Conservation (phyloP, 306 rosid genomes). For the Cicer arietinum region DNA sequence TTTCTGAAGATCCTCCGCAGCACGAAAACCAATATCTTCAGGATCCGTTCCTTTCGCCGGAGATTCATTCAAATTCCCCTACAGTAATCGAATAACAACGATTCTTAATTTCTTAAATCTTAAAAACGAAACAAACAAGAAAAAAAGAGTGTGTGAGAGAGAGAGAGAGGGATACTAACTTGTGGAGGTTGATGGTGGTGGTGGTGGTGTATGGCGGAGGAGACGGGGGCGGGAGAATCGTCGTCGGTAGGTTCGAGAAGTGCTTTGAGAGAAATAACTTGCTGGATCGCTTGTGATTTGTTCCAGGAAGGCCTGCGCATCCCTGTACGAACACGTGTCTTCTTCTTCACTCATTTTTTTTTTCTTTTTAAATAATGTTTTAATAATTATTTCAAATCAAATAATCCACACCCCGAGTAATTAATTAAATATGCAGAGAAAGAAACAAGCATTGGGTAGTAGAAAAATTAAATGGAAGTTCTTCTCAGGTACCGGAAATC, state of each 20-base stretch:
- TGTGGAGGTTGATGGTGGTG: slow-evolving; percentile 20
- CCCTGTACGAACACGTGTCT: slow-evolving; percentile 93
- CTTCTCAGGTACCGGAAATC: slow-evolving; percentile 61
- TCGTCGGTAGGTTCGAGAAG: slow-evolving; percentile 78
- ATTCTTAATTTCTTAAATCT: neutral
- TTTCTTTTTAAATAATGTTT: neutral
- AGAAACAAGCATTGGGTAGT: neutral
- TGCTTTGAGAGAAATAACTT: slow-evolving; percentile 95
- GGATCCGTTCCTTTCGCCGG: slow-evolving; percentile 47
- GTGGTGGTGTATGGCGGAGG: slow-evolving; percentile 33
- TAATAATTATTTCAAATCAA: neutral
- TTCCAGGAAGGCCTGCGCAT: slow-evolving; percentile 99
- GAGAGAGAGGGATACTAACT: slow-evolving; percentile 10
- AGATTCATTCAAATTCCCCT: slow-evolving; percentile 60
- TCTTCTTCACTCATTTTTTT: slow-evolving; percentile 19
- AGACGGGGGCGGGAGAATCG: slow-evolving; percentile 60
- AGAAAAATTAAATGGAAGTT: slow-evolving; percentile 34
- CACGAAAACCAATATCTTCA: slow-evolving; percentile 54
- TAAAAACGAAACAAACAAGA: slow-evolving; percentile 21
- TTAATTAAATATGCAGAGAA: neutral
- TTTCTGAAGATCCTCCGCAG: slow-evolving; percentile 55
- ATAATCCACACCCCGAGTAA: slow-evolving; percentile 27
- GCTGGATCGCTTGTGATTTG: slow-evolving; percentile 99
- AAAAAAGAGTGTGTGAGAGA: neutral
- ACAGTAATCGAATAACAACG: neutral